Evolutionary conservation across 2,329 filamentous ascomycete genomes (phyloP).

Genomic region (Endoconidiophora laricicola): DNA sequence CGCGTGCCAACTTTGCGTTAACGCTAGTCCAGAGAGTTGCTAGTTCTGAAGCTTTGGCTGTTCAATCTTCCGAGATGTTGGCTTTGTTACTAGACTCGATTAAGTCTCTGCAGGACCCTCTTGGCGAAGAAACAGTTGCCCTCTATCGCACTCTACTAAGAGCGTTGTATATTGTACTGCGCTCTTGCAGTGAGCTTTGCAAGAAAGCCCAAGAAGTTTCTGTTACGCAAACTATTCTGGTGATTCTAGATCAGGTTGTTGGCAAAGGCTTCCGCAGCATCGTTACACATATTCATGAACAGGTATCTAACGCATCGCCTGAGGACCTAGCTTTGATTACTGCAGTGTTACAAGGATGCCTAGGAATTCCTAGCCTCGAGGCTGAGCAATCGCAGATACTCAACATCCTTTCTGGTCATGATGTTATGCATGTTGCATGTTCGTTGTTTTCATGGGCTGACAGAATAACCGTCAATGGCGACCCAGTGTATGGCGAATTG

Average conservation of each 20-base stretch:
- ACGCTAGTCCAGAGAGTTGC: constrained; percentile 68
- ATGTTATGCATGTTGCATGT: constrained; percentile 63
- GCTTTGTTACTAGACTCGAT: constrained; percentile 35
- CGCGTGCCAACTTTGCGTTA: constrained; percentile 65
- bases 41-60: constrained; percentile 32
- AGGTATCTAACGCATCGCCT: constrained; percentile 36
- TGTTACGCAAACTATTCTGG: constrained; percentile 49
- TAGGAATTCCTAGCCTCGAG: constrained; percentile 61
- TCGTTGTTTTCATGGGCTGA: constrained; percentile 92
- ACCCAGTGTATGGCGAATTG: constrained; percentile 89
- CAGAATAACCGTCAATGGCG: constrained; percentile 55
- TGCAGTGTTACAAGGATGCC: constrained; percentile 69
- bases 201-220: constrained; percentile 19
- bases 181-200: constrained; percentile 34
- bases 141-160: constrained; percentile 77
- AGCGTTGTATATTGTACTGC: constrained; percentile 67
- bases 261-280: constrained; percentile 68
- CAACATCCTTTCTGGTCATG: constrained; percentile 51
- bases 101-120: constrained; percentile 36
- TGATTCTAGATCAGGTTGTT: constrained; percentile 64
- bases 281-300: constrained; percentile 66
- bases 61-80: constrained; percentile 36
- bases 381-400: constrained; percentile 55
- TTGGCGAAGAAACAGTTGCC: constrained; percentile 33
- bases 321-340: constrained; percentile 78